A percentile compares a stretch with the other conserved stretches of the same genome.
Conservation (phyloP, 2,329 filamentous ascomycete species). For the Phaeosphaeria sp. region DNA sequence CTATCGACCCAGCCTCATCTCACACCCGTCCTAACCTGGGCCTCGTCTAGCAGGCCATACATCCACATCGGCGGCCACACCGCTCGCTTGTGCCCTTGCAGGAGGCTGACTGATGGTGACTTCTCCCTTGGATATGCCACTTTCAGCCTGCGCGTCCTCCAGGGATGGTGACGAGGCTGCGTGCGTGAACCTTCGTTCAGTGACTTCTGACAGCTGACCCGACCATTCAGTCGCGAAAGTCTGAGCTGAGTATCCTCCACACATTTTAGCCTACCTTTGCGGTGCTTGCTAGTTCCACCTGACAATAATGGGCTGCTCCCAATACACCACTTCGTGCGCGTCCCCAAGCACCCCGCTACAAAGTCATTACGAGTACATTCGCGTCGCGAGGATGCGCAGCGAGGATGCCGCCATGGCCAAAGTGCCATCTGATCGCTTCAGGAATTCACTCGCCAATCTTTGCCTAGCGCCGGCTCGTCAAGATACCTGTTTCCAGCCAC, state of each 20-base stretch:
- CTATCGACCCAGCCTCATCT: slow-evolving; percentile 32
- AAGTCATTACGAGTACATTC: slow-evolving; percentile 9
- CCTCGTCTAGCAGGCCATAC: slow-evolving; percentile 19
- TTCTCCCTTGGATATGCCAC: slow-evolving; percentile 13
- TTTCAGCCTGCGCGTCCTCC: slow-evolving; percentile 20
- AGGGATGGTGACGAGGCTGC: slow-evolving; percentile 20
- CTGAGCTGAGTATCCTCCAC: not conserved
- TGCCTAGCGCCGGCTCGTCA: slow-evolving; percentile 8
- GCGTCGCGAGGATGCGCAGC: not conserved
- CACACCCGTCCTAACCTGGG: slow-evolving; percentile 12
- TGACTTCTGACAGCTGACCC: slow-evolving; percentile 14
- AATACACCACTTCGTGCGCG: slow-evolving; percentile 30
- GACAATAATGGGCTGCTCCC: slow-evolving; percentile 18
- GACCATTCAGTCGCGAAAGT: slow-evolving; percentile 3
- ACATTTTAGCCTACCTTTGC: not conserved
- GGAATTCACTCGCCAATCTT: slow-evolving; percentile 15
- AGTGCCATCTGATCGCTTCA: slow-evolving; percentile 18
- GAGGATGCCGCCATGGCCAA: slow-evolving; percentile 4
- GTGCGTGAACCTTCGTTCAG: slow-evolving; percentile 39
- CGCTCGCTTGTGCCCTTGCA: slow-evolving; percentile 28
- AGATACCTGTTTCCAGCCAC: slow-evolving; percentile 12
- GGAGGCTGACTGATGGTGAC: slow-evolving; percentile 31
- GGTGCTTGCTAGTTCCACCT: slow-evolving; percentile 28
- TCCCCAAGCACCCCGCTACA: slow-evolving; percentile 4
- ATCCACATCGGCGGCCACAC: slow-evolving; percentile 27